These are phyloP conservation scores for Xylariaceae sp. DNA, from an alignment of 2,329 filamentous ascomycete genomes.

Conservation along the genomic window DNA sequence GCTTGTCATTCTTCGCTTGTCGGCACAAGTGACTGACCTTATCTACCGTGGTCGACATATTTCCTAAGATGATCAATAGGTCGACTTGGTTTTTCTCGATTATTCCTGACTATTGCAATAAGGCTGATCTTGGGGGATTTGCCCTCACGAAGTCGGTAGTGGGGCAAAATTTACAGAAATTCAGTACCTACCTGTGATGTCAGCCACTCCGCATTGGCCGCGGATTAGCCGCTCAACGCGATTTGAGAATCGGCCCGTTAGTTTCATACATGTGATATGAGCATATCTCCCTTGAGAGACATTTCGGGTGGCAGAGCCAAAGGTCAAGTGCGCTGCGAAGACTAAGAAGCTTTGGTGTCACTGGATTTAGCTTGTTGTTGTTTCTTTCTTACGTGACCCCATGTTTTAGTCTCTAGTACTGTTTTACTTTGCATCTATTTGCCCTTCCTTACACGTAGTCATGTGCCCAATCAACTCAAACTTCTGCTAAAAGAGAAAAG, in stretches of 20 bases:
- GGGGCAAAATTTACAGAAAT: constrained; percentile 17
- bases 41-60: constrained; percentile 94
- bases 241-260: not conserved
- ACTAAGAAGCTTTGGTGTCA: too few species aligned
- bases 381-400: too few species aligned
- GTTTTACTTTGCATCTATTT: too few species aligned
- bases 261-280: too few species aligned
- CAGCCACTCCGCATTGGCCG: constrained; percentile 18
- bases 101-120: not conserved
- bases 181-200: constrained; percentile 24
- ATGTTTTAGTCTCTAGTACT: too few species aligned
- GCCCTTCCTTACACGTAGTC: too few species aligned
- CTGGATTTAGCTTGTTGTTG: too few species aligned
- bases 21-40: constrained; percentile 59
- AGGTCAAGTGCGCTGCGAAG: too few species aligned
- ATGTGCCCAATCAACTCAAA: too few species aligned
- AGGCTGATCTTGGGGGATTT: constrained; percentile 7
- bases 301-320: too few species aligned
- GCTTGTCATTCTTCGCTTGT: constrained; percentile 17
- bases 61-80: constrained; percentile 30
- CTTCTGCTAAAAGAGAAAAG: too few species aligned
- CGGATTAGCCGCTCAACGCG: constrained; percentile 13
- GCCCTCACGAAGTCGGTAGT: constrained; percentile 5
- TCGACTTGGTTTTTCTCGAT: not conserved
- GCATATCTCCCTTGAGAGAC: too few species aligned